Evolutionary conservation across 2,329 filamentous ascomycete species (phyloP).

Genomic region (Exophiala spinifera): DNA sequence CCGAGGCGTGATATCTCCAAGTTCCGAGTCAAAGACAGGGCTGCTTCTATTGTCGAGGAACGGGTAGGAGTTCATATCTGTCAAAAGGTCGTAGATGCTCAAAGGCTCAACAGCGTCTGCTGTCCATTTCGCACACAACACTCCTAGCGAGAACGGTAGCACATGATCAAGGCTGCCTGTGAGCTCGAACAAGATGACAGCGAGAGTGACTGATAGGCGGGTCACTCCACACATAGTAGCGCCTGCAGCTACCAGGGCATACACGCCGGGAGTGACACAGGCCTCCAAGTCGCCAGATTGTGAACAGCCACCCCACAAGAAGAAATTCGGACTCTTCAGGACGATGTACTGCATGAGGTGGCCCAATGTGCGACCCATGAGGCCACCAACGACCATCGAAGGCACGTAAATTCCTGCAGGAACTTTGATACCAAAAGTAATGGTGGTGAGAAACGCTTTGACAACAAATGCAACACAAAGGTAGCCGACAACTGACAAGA

Average conservation of each 20-base stretch:
- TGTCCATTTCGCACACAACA: slow-evolving; percentile 97
- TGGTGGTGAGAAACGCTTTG: slow-evolving; percentile 81
- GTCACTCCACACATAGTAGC: slow-evolving; percentile 99
- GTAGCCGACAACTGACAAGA: slow-evolving; percentile 70
- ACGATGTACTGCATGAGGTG: slow-evolving; percentile 81
- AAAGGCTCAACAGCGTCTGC: slow-evolving; percentile 91
- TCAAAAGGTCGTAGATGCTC: slow-evolving; percentile 87
- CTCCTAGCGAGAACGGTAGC: slow-evolving; percentile 85
- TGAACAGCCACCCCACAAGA: slow-evolving; percentile 72
- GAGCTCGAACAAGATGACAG: slow-evolving; percentile 92
- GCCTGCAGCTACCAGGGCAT: slow-evolving; percentile 88
- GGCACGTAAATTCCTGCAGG: slow-evolving; percentile 97
- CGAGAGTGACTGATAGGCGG: slow-evolving; percentile 84
- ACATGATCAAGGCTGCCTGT: slow-evolving; percentile 95
- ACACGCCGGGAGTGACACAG: slow-evolving; percentile 95
- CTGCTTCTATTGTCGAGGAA: slow-evolving; percentile 97
- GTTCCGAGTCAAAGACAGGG: slow-evolving; percentile 81
- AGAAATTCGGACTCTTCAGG: slow-evolving; percentile 66
- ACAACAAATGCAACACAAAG: slow-evolving; percentile 78
- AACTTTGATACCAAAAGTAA: slow-evolving; percentile 95
- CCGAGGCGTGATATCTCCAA: slow-evolving; percentile 80
- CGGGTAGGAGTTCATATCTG: slow-evolving; percentile 95
- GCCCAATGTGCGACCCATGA: slow-evolving; percentile 84
- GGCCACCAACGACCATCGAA: slow-evolving; percentile 95
- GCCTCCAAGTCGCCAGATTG: slow-evolving; percentile 58